A percentile compares a stretch with the other conserved stretches of the same genome.
These are phyloP conservation scores for Boletus rubescentipes DNA, from an alignment of 768 basidiomycete genomes.

Conservation along the genomic window DNA sequence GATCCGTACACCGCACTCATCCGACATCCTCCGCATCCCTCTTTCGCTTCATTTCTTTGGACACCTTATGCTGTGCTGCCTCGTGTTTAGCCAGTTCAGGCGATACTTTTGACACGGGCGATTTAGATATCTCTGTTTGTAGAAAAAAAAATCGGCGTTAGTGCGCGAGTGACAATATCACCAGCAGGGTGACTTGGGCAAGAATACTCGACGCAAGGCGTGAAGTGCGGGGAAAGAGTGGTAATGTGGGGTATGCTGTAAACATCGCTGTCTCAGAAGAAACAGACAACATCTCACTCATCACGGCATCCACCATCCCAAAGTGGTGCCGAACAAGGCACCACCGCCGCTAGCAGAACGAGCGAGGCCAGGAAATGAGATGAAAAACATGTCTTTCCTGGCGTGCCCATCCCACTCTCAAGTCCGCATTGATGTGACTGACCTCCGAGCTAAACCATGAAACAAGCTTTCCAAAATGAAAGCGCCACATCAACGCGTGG, in stretches of 20 bases:
- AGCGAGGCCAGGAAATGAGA: too few relatives aligned
- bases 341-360: too few relatives aligned
- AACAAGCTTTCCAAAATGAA: not conserved
- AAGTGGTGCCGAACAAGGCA: too few relatives aligned
- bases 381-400: too few relatives aligned
- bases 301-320: too few relatives aligned
- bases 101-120: conserved; percentile 88
- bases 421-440: too few relatives aligned
- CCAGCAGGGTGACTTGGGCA: too few relatives aligned
- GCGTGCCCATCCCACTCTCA: not conserved
- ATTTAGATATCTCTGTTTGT: conserved; percentile 82
- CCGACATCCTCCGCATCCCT: conserved; percentile 79
- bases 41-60: conserved; percentile 94
- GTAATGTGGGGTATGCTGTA: conserved; percentile 1
- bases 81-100: conserved; percentile 89
- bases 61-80: conserved; percentile 85
- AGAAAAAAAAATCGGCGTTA: conserved; percentile 11
- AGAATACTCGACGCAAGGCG: too few relatives aligned
- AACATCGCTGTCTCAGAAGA: not conserved
- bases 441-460: not conserved
- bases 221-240: conserved; percentile 15
- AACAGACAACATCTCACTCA: not conserved
- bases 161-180: not conserved
- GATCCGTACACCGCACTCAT: conserved; percentile 17
- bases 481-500: not conserved